phyloP scores from a whole-genome alignment of 345 rosid genomes.

The Aegle marmelos region DNA sequence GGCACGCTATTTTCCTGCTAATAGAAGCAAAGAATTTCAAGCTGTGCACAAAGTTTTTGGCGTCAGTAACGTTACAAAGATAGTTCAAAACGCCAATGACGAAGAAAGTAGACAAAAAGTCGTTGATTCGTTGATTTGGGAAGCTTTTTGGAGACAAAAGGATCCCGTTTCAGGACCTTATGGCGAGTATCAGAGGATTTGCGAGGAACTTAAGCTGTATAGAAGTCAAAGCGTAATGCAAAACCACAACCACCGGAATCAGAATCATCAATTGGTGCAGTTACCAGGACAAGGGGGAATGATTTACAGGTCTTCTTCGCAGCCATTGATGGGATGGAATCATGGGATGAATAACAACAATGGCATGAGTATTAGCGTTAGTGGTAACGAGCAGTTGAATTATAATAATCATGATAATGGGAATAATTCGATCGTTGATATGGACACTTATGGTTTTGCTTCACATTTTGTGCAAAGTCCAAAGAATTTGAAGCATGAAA shows the following conservation, averaged over 20 bases:
- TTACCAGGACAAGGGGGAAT: neutral
- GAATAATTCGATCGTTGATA: conserved; percentile 14
- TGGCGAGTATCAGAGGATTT: conserved; percentile 52
- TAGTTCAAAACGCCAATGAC: conserved; percentile 36
- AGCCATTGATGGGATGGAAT: neutral
- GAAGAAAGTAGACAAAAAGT: conserved; percentile 41
- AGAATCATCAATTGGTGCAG: conserved; percentile 18
- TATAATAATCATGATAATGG: conserved; percentile 2
- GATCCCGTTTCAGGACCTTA: conserved; percentile 62
- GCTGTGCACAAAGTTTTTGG: conserved; percentile 56
- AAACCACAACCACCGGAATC: neutral
- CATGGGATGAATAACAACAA: neutral
- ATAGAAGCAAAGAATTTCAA: conserved; percentile 38
- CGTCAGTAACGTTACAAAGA: conserved; percentile 52
- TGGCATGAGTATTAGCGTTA: neutral
- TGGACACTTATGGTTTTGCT: conserved; percentile 23
- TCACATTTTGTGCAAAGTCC: conserved; percentile 15
- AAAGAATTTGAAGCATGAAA: conserved; percentile 25
- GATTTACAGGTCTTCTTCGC: neutral
- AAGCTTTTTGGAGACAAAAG: conserved; percentile 62
- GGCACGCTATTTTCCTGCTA: conserved; percentile 50
- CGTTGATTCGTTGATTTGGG: conserved; percentile 77
- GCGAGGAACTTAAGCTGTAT: conserved; percentile 50
- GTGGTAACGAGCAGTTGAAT: neutral
- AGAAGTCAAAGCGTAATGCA: conserved; percentile 26